Percentiles rank a stretch among this genome's conserved stretches.
phyloP scores from a whole-genome alignment of 192 early-diverging fungal species.

The Coemansia umbellata region DNA sequence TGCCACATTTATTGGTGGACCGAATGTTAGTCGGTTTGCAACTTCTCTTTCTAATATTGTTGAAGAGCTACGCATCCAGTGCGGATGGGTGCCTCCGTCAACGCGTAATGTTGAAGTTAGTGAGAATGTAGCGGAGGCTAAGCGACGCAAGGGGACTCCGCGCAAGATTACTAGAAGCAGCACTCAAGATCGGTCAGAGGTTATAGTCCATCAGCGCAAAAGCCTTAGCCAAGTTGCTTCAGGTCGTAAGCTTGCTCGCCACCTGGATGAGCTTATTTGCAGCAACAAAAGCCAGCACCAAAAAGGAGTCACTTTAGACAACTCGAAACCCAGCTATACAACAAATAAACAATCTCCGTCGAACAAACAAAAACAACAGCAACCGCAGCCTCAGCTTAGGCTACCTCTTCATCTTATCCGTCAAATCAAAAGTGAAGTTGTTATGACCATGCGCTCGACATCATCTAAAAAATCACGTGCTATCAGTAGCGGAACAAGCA shows the following conservation, averaged over 20 bases:
- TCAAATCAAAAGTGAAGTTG: conserved; percentile 47
- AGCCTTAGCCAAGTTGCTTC: conserved; percentile 3
- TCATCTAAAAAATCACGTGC: conserved; percentile 3
- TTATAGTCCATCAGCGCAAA: conserved; percentile 38
- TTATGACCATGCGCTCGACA: conserved; percentile 21
- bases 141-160: conserved; percentile 45
- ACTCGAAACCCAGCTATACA: too few species aligned
- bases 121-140: conserved; percentile 8
- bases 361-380: too few species aligned
- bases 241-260: conserved; percentile 38
- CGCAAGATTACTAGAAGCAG: conserved; percentile 22
- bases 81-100: conserved; percentile 39
- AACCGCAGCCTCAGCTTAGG: conserved; percentile 17
- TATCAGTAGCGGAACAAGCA: conserved; percentile 1
- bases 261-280: conserved; percentile 44
- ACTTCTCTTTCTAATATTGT: conserved; percentile 20
- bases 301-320: too few species aligned
- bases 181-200: conserved; percentile 29
- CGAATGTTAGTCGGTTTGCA: conserved; percentile 20
- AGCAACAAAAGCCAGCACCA: conserved; percentile 1
- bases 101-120: neutral
- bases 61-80: conserved; percentile 46
- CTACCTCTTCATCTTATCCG: conserved; percentile 37
- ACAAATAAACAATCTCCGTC: too few species aligned
- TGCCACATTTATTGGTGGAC: conserved; percentile 32